Percentiles rank a stretch among this genome's conserved stretches.
Evolutionary conservation across 306 rosid genomes (phyloP).

Genomic region (Cicer arietinum): DNA sequence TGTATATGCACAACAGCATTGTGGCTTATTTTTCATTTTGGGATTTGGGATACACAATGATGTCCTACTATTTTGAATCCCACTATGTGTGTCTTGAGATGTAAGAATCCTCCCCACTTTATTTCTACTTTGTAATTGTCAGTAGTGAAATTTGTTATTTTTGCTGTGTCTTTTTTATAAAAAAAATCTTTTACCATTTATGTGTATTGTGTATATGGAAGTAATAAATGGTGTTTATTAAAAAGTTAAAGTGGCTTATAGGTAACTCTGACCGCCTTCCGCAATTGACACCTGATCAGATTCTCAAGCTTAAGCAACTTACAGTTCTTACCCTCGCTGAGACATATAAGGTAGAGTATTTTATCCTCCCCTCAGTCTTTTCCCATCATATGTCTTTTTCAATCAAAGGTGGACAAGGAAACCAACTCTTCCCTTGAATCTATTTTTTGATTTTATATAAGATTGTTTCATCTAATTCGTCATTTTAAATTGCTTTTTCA

Average conservation of each 20-base stretch:
- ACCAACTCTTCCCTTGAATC: neutral
- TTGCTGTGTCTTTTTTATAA: neutral
- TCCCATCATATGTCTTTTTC: neutral
- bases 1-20: neutral
- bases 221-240: slow-evolving; percentile 15
- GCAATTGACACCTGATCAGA: slow-evolving; percentile 75
- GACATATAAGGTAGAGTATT: slow-evolving; percentile 69
- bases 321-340: slow-evolving; percentile 98
- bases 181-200: neutral
- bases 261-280: slow-evolving; percentile 71
- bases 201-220: neutral
- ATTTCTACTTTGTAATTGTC: neutral
- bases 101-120: neutral
- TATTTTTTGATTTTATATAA: slow-evolving; percentile 20
- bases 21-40: slow-evolving; percentile 9
- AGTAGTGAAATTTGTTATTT: slow-evolving; percentile 4
- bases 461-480: slow-evolving; percentile 26
- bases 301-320: slow-evolving; percentile 89
- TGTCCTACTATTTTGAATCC: slow-evolving; percentile 5
- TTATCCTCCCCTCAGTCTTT: neutral
- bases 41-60: neutral
- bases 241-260: slow-evolving; percentile 38
- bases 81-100: neutral
- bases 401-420: neutral
- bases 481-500: slow-evolving; percentile 14